These are phyloP conservation scores for Fusarium multiceps DNA, from an alignment of 2,329 filamentous ascomycete genomes.

Conservation along the genomic window DNA sequence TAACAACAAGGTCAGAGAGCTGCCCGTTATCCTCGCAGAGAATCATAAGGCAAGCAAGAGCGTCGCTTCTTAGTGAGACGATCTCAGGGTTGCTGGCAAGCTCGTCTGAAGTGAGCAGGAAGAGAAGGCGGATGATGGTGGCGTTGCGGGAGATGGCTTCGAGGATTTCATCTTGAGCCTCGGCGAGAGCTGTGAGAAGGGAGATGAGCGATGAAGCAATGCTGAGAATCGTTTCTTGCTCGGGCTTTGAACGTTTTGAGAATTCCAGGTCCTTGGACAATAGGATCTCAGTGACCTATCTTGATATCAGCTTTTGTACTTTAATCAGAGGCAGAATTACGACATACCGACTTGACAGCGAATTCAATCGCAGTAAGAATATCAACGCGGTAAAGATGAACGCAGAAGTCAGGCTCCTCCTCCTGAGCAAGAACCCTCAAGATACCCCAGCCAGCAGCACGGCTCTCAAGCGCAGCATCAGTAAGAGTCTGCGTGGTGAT, in stretches of 20 bases:
- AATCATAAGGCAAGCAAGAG: constrained; percentile 66
- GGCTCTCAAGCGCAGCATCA: constrained; percentile 70
- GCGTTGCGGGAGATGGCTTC: constrained; percentile 63
- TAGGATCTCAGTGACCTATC: constrained; percentile 59
- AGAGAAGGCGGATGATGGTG: constrained; percentile 64
- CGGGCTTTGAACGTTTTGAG: constrained; percentile 61
- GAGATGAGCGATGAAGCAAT: constrained; percentile 65
- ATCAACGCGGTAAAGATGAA: constrained; percentile 72
- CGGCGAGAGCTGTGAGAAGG: constrained; percentile 65
- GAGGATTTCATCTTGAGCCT: constrained; percentile 70
- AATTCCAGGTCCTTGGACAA: constrained; percentile 56
- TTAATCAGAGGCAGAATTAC: background rate
- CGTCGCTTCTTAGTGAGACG: constrained; percentile 56
- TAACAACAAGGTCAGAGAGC: constrained; percentile 64
- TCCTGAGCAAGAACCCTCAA: constrained; percentile 69
- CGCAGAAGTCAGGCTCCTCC: constrained; percentile 74
- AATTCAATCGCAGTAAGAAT: constrained; percentile 69
- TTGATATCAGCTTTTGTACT: constrained; percentile 8
- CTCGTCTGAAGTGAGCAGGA: constrained; percentile 61
- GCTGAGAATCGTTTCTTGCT: constrained; percentile 65
- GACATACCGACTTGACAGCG: constrained; percentile 63
- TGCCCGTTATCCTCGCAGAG: constrained; percentile 69
- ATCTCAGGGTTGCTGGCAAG: constrained; percentile 58
- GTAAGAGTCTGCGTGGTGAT: constrained; percentile 73
- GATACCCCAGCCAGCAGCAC: constrained; percentile 75